Conservation (phyloP, 2,329 filamentous ascomycete species). For the Emericellopsis cladophorae region DNA sequence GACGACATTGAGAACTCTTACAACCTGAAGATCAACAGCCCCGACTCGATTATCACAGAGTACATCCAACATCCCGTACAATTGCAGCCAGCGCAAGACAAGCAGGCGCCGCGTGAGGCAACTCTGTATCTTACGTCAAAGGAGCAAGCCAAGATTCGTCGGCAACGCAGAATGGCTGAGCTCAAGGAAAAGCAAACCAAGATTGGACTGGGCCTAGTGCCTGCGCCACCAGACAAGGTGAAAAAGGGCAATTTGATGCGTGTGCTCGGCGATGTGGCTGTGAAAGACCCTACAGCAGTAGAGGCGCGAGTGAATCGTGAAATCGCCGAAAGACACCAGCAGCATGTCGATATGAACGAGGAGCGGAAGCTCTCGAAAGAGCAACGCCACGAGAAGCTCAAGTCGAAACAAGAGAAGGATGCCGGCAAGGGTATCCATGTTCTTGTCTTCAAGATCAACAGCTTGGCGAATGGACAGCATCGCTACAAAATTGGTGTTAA, state of each 20-base stretch:
- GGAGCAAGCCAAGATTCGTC: conserved; percentile 82
- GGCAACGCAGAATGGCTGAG: conserved; percentile 83
- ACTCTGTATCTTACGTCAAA: conserved; percentile 85
- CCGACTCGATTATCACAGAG: conserved; percentile 79
- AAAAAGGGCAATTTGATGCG: conserved; percentile 98
- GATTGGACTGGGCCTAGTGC: conserved; percentile 79
- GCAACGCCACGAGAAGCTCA: conserved; percentile 72
- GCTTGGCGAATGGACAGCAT: conserved; percentile 83
- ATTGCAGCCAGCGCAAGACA: conserved; percentile 83
- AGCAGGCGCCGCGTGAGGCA: conserved; percentile 65
- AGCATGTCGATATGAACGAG: conserved; percentile 69
- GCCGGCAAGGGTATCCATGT: conserved; percentile 75
- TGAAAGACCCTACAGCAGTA: conserved; percentile 94
- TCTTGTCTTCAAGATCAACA: conserved; percentile 80
- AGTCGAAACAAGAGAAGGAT: conserved; percentile 73
- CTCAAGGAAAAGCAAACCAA: conserved; percentile 95
- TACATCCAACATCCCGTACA: conserved; percentile 90
- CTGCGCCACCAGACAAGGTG: conserved; percentile 86
- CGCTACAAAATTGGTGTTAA: conserved; percentile 89
- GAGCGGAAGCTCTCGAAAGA: conserved; percentile 83
- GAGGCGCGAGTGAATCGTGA: conserved; percentile 89
- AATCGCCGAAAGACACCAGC: conserved; percentile 72
- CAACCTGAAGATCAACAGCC: conserved; percentile 59
- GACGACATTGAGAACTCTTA: conserved; percentile 50
- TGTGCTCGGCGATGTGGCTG: conserved; percentile 71